A percentile compares a stretch with the other conserved stretches of the same genome.
Evolutionary conservation across 352 stramenopile species (phyloP).

Genomic region (Pythium oligandrum): DNA sequence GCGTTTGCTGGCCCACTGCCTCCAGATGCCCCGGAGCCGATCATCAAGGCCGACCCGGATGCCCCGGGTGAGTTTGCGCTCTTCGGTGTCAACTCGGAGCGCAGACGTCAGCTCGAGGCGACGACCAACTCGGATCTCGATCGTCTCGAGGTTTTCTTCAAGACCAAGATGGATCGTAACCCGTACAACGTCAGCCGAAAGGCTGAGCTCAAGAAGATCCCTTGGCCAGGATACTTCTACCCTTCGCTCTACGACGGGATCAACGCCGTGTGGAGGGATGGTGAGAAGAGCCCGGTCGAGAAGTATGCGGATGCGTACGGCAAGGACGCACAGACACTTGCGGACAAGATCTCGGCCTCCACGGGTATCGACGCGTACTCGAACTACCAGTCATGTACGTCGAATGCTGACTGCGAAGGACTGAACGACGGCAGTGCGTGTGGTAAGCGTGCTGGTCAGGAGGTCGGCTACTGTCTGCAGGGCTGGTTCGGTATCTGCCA

Average conservation of each 20-base stretch:
- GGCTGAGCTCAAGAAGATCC: neutral
- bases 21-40: conserved; percentile 1
- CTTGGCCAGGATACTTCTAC: conserved; percentile 67
- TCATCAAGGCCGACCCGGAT: conserved; percentile 8
- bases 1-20: conserved; percentile 10
- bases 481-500: conserved; percentile 20
- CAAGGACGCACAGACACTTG: conserved; percentile 18
- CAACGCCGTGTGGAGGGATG: conserved; percentile 41
- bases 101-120: neutral
- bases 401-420: conserved; percentile 5
- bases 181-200: neutral
- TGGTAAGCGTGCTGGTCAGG: conserved; percentile 9
- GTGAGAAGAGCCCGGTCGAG: conserved; percentile 18
- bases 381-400: conserved; percentile 1
- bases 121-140: neutral
- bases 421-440: conserved; percentile 5
- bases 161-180: neutral
- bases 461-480: conserved; percentile 6
- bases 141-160: conserved; percentile 9
- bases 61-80: conserved; percentile 8
- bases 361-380: conserved; percentile 15
- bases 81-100: conserved; percentile 5
- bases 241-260: conserved; percentile 58
- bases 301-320: conserved; percentile 23
- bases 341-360: conserved; percentile 13